phyloP scores from a whole-genome alignment of 306 rosid genomes.

The Prunus salicina region DNA sequence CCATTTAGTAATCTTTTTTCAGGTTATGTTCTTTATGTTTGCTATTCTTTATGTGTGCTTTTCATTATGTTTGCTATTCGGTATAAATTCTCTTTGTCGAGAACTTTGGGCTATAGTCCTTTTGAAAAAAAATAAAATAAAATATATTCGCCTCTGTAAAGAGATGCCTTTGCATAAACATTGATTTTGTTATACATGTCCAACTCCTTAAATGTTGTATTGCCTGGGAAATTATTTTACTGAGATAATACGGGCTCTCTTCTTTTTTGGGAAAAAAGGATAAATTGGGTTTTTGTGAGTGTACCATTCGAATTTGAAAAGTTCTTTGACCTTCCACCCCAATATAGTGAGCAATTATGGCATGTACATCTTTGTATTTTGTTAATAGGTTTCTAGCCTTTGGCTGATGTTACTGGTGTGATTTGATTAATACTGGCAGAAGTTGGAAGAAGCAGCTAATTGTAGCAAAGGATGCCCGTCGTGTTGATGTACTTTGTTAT shows the following conservation, averaged over 20 bases:
- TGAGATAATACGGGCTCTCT: neutral
- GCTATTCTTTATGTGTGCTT: neutral
- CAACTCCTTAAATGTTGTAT: neutral
- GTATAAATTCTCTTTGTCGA: neutral
- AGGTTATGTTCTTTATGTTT: neutral
- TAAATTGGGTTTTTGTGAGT: neutral
- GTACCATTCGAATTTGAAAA: neutral
- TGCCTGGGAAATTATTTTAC: neutral
- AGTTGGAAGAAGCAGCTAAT: constrained; percentile 94
- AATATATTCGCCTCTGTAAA: neutral
- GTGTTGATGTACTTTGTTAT: constrained; percentile 83
- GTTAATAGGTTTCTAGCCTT: constrained; percentile 11
- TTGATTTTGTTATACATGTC: neutral
- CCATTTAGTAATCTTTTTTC: neutral
- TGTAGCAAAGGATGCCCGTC: constrained; percentile 93
- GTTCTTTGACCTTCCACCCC: neutral
- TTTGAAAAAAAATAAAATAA: too few relatives aligned
- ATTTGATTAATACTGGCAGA: constrained; percentile 45
- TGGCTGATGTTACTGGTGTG: constrained; percentile 30
- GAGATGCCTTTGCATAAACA: neutral
- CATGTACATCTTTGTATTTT: constrained; percentile 9
- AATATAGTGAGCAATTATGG: constrained; percentile 9
- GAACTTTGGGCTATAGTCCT: neutral
- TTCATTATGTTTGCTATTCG: neutral
- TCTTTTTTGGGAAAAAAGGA: neutral